A percentile compares a stretch with the other conserved stretches of the same genome.
These are phyloP conservation scores for Simplicillium sp. DNA, from an alignment of 2,329 filamentous ascomycete species.

Conservation along the genomic window DNA sequence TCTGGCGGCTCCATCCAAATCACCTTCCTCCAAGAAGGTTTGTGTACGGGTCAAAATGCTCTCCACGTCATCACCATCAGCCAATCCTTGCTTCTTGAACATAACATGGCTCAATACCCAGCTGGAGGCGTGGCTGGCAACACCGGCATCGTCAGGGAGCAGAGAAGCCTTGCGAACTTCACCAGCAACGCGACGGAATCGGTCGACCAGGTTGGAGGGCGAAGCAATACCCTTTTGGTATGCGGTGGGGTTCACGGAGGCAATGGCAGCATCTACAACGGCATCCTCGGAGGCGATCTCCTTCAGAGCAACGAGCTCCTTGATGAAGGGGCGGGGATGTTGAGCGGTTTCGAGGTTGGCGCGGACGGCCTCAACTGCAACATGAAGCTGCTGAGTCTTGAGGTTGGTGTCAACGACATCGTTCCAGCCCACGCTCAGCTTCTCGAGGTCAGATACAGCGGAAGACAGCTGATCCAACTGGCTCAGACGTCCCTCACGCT, in stretches of 20 bases:
- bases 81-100: slow-evolving; percentile 87
- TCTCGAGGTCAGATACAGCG: slow-evolving; percentile 75
- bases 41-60: slow-evolving; percentile 86
- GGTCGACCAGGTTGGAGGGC: slow-evolving; percentile 78
- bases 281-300: slow-evolving; percentile 78
- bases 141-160: slow-evolving; percentile 85
- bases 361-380: slow-evolving; percentile 88
- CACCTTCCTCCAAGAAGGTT: slow-evolving; percentile 82
- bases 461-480: slow-evolving; percentile 73
- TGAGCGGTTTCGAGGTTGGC: slow-evolving; percentile 65
- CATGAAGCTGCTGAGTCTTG: slow-evolving; percentile 90
- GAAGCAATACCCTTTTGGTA: slow-evolving; percentile 90
- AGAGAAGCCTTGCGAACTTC: slow-evolving; percentile 94
- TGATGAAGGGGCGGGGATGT: slow-evolving; percentile 75
- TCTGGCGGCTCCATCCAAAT: slow-evolving; percentile 80
- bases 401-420: slow-evolving; percentile 83
- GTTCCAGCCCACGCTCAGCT: slow-evolving; percentile 82
- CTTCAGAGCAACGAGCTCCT: slow-evolving; percentile 88
- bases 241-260: slow-evolving; percentile 87
- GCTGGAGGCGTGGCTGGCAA: slow-evolving; percentile 88
- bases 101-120: slow-evolving; percentile 85
- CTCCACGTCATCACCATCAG: slow-evolving; percentile 83
- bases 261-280: slow-evolving; percentile 86
- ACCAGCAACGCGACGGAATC: slow-evolving; percentile 83
- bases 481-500: slow-evolving; percentile 78